A percentile compares a stretch with the other conserved stretches of the same genome.
Evolutionary conservation across 495 filamentous ascomycete genomes (phyloP).

Genomic region (Saxophila tyrrhenica): DNA sequence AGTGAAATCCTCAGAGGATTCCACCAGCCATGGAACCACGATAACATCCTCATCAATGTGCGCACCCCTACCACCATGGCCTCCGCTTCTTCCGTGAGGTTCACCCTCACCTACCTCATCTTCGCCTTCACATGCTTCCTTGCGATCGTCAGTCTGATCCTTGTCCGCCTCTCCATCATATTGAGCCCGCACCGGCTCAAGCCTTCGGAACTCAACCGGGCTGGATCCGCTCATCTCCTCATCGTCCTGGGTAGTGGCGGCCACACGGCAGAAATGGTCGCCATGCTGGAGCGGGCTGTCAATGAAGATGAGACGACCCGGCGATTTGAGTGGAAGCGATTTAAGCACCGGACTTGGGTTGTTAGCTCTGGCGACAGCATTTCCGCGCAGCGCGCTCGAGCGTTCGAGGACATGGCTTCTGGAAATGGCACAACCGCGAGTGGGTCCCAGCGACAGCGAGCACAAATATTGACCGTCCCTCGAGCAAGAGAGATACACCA

Average conservation of each 20-base stretch:
- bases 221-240: conserved; percentile 51
- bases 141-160: background rate
- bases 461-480: conserved; percentile 46
- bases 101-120: conserved; percentile 11
- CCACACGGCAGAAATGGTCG: conserved; percentile 89
- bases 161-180: conserved; percentile 41
- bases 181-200: conserved; percentile 12
- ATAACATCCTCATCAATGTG: no score
- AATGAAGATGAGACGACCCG: conserved; percentile 30
- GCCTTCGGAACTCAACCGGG: conserved; percentile 20
- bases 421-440: no score
- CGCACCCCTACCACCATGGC: no score
- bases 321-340: conserved; percentile 29
- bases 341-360: conserved; percentile 68
- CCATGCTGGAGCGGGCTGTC: conserved; percentile 49
- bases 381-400: conserved; percentile 52
- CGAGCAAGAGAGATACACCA: conserved; percentile 72
- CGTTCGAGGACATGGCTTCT: conserved; percentile 46
- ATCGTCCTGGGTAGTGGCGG: conserved; percentile 85
- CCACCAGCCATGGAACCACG: no score
- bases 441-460: background rate
- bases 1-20: no score
- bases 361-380: conserved; percentile 66
- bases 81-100: no score
- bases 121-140: conserved; percentile 1